Percentiles rank a stretch among this genome's conserved stretches.
phyloP scores from a whole-genome alignment of 768 basidiomycete species.

The Lentinula aciculospora region DNA sequence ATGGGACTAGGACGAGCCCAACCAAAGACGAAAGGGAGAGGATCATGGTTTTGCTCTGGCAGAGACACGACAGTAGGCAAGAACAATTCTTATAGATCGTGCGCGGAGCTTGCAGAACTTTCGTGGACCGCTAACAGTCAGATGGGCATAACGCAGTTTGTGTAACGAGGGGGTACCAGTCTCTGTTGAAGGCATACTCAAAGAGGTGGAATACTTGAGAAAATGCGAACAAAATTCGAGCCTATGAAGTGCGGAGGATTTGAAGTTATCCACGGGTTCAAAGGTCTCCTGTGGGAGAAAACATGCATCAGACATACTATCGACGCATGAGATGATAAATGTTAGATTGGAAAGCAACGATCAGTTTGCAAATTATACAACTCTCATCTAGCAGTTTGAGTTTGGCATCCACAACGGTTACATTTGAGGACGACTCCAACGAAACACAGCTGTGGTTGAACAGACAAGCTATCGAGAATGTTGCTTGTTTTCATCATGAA shows the following conservation, averaged over 20 bases:
- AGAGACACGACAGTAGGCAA: neutral
- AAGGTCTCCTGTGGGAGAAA: neutral
- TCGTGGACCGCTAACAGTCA: neutral
- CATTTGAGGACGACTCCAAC: neutral
- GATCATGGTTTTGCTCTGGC: neutral
- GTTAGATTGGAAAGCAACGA: neutral
- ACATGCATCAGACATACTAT: neutral
- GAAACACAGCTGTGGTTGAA: neutral
- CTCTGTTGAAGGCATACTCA: neutral
- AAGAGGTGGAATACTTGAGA: neutral
- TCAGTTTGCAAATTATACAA: slow-evolving; percentile 7
- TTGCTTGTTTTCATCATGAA: slow-evolving; percentile 2
- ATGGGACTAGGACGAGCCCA: neutral
- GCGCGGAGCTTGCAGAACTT: neutral
- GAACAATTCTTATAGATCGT: neutral
- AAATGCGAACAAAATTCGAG: neutral
- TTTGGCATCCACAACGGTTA: neutral
- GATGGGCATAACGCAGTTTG: neutral
- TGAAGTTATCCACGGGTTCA: neutral
- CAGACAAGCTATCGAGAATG: neutral
- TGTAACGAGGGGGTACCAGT: neutral
- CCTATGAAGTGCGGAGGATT: neutral
- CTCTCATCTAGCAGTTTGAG: neutral
- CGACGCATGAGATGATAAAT: neutral
- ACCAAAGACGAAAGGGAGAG: neutral